Evolutionary conservation across 768 basidiomycete species (phyloP), one percentile per base, ranked within the genome.

Genomic region (Amanita pallidorosea): DNA sequence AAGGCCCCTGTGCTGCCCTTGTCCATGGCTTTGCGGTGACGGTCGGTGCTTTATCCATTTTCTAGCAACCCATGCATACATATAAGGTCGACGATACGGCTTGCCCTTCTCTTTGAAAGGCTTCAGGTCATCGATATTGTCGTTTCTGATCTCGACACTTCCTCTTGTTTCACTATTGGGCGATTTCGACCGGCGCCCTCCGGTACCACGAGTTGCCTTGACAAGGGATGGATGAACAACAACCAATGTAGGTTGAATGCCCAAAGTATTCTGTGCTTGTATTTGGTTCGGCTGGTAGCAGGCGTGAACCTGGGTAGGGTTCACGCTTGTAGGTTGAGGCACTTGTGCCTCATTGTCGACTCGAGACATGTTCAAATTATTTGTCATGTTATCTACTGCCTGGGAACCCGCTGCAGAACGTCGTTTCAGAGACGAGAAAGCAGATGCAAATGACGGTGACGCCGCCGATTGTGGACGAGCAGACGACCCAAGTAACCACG

Each of bases 51-150:
- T 91, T 56, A 83, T 61, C 89, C 89, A 92, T 55, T 69, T 73
- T 45, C 81, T 71, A 23, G 88, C 79, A 17, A 84, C 70, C 88
- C 88, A 92, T 5, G 85, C 77, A 53, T 92, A 89, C 65, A 77
- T 70, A 52, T 73, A 61, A 35, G 73, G 72, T n/a, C 72, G 60
- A 34, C 52, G 44, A 35, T 1, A 11, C 15, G 15, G 5, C 34
- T 43, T 43, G n/a, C 7, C 34, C 49, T 44, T 51, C 11, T 44
- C 40, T 23, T 51, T 43, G 13, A 11, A n/a, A 34, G 23, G 20
- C 15, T 25, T 35, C 5, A 7, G 11, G 7, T 35, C 34, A 12
- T n/a, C 27, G 25, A 2, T 13, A n/a, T 33, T 22, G 34, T 41
- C 50, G 27, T 27, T 23, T 11, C 17, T 7, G 12, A 37, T 11